Evolutionary conservation across 148 eudicot genomes (phyloP).

Genomic region (Rhododendron kiyosumense): DNA sequence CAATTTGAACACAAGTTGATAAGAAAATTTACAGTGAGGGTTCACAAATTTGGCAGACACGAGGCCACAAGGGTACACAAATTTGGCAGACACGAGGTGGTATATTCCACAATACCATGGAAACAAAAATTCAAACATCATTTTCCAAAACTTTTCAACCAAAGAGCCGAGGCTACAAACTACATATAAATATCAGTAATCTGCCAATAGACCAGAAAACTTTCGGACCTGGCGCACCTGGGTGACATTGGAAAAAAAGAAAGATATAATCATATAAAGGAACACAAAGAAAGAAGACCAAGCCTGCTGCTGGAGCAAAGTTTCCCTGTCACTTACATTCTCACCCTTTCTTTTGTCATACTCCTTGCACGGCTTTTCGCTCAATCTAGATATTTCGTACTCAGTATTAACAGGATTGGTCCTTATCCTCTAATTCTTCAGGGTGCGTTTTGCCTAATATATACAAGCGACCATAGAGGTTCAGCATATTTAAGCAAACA

Average conservation of each 20-base stretch:
- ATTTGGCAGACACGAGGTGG: background rate
- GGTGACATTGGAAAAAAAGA: background rate
- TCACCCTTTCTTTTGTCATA: background rate
- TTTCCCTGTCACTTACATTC: background rate
- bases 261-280: background rate
- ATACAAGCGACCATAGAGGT: background rate
- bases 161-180: background rate
- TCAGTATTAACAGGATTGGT: constrained; percentile 72
- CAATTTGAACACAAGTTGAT: background rate
- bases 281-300: background rate
- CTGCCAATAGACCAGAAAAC: background rate
- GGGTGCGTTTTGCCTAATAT: constrained; percentile 63
- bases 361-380: constrained; percentile 54
- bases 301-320: background rate
- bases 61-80: background rate
- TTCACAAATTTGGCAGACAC: background rate
- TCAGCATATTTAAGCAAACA: background rate
- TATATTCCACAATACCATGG: background rate
- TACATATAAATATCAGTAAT: background rate
- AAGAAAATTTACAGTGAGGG: background rate
- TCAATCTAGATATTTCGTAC: constrained; percentile 73
- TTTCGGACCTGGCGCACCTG: background rate
- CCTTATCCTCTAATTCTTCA: constrained; percentile 80
- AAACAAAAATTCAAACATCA: background rate
- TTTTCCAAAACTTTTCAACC: background rate